Evolutionary conservation across 352 stramenopile genomes (phyloP), one percentile per base, ranked within the genome.

Genomic region (Peronospora destructor): DNA sequence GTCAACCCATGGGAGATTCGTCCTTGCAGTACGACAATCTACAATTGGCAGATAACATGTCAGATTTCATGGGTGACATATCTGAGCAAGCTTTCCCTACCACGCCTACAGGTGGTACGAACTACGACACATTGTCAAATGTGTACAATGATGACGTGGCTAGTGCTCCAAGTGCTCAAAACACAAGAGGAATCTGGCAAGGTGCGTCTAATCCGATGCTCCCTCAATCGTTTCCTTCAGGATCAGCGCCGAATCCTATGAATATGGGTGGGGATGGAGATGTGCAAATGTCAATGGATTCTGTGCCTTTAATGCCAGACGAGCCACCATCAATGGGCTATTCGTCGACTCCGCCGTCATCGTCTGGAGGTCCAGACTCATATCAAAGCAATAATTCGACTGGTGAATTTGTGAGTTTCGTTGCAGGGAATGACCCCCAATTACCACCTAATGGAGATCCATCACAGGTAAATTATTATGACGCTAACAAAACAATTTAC

Each of bases 401-500:
- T 21, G 45, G 40, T 23, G 58, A 58, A 30, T 69, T 52, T 34
- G 45, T 62, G 10, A 64, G 50, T 10, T 87, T 89, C 37, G 70
- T 87, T 8, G 67, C 78, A 9, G 61, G 71, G 0, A 89, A 89
- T 39, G 70, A 86, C 9, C 59, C 70, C 0, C 79, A 64, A 32
- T 42, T 84, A 6, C 48, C 56, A 2, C 50, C 63, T 8, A 43
- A 65, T 37, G 55, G 45, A 39, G 64, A 76, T 49, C 39, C 50
- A 17, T 75, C 66, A 23, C 67, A 71, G n/a, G 65, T 87, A 13
- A 71, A 67, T 44, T 89, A 73, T 45, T 89, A 77, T 33, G 76
- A 86, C 44, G 68, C 76, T 2, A 85, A 86, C 13, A 74, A 58
- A 13, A 84, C 74, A 29, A 79, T 73, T 0, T 90, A 75, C 42